phyloP scores from a whole-genome alignment of 495 filamentous ascomycete species.

The Terfezia boudieri region DNA sequence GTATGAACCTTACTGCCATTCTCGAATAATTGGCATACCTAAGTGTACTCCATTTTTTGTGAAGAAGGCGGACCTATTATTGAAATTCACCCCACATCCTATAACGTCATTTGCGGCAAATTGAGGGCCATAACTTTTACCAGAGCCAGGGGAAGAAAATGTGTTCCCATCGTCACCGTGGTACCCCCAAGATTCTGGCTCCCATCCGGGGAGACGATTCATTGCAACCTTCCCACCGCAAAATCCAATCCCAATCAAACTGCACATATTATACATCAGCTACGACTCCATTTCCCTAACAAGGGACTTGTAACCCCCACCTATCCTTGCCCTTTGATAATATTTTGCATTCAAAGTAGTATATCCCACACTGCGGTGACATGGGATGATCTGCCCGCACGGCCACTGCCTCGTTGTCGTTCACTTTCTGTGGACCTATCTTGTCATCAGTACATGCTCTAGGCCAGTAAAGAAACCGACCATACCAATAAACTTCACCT shows the following conservation, averaged over 20 bases:
- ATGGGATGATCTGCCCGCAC: slow-evolving; percentile 74
- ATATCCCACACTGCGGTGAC: slow-evolving; percentile 79
- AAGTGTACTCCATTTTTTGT: slow-evolving; percentile 75
- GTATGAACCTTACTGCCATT: background rate
- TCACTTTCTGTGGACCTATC: slow-evolving; percentile 32
- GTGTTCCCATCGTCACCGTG: slow-evolving; percentile 89
- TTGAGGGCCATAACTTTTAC: slow-evolving; percentile 52
- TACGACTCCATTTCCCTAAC: background rate
- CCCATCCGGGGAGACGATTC: slow-evolving; percentile 80
- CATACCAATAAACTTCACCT: slow-evolving; percentile 45
- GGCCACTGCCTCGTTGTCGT: slow-evolving; percentile 65
- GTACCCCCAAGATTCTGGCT: slow-evolving; percentile 88
- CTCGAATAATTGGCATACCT: slow-evolving; percentile 28
- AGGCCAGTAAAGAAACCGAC: slow-evolving; percentile 5
- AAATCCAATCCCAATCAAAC: slow-evolving; percentile 78
- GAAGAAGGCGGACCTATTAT: slow-evolving; percentile 69
- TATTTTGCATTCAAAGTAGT: slow-evolving; percentile 91
- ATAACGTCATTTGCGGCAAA: slow-evolving; percentile 61
- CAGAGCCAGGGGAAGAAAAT: slow-evolving; percentile 51
- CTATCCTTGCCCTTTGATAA: slow-evolving; percentile 67
- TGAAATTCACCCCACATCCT: slow-evolving; percentile 86
- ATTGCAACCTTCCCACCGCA: slow-evolving; percentile 49
- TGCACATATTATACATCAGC: slow-evolving; percentile 12
- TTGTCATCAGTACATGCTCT: background rate
- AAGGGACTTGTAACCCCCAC: slow-evolving; percentile 30